phyloP scores from a whole-genome alignment of 352 stramenopile genomes.

The Phytophthora palmivora region DNA sequence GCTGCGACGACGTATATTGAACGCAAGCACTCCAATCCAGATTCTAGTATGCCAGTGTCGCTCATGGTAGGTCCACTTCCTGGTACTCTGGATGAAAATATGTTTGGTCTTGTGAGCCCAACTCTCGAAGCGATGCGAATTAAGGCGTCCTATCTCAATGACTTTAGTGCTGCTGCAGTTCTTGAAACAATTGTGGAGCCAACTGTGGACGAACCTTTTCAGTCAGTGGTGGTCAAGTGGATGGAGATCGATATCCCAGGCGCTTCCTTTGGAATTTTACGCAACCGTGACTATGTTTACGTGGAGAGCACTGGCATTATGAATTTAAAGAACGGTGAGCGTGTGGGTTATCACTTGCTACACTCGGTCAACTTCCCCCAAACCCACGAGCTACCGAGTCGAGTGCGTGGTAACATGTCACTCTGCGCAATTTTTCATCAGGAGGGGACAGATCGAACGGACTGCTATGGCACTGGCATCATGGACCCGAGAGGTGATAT shows the following conservation, averaged over 20 bases:
- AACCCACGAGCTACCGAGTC: conserved; percentile 24
- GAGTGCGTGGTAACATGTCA: conserved; percentile 48
- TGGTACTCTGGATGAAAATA: conserved; percentile 42
- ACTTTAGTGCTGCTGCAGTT: conserved; percentile 45
- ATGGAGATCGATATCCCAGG: conserved; percentile 34
- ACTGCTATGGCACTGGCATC: conserved; percentile 22
- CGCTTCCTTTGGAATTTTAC: conserved; percentile 21
- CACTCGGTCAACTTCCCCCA: conserved; percentile 31
- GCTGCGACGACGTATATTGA: conserved; percentile 23
- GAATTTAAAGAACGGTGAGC: conserved; percentile 18
- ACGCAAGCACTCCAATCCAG: conserved; percentile 15
- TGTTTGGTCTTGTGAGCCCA: conserved; percentile 47
- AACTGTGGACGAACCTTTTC: conserved; percentile 51
- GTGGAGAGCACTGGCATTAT: conserved; percentile 24
- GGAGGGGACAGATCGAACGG: conserved; percentile 13
- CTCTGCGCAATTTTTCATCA: conserved; percentile 46
- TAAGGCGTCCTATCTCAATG: conserved; percentile 34
- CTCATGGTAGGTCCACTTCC: conserved; percentile 38
- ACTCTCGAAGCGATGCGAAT: conserved; percentile 39
- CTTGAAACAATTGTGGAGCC: conserved; percentile 47
- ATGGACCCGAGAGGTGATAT: conserved; percentile 36
- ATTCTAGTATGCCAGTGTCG: conserved; percentile 27
- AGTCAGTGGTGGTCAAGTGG: conserved; percentile 42
- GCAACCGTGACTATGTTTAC: conserved; percentile 30
- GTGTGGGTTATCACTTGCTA: conserved; percentile 27